Base-by-base conservation (phyloP, 768 basidiomycete genomes). In the Tulasnella sp. region DNA sequence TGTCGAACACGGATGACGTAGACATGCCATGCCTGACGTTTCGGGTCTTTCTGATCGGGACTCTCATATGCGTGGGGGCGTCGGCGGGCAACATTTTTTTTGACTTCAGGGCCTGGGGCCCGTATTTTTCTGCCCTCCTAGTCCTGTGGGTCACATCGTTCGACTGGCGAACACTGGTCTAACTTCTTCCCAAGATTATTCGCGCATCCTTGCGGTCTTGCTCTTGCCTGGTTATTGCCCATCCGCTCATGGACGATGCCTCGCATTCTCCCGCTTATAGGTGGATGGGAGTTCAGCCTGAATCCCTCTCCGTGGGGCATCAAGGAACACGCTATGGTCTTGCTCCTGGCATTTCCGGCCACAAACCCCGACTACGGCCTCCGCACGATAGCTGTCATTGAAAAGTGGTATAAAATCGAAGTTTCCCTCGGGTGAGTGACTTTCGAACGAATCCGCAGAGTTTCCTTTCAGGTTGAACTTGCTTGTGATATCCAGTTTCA, bases 271-370 rank as follows among this genome's bases (percentile, higher is more conserved):
- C 67, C 67, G 19, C 19, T 69, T 6, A 79, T 87, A 0, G 86
- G 84, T 2, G 82, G 87, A 2, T 66, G 83, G 41, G 87, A 88
- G n/a, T n/a, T n/a, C n/a, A n/a, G n/a, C n/a, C n/a, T n/a, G n/a
- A n/a, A n/a, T n/a, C n/a, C n/a, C n/a, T 74, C 88, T 94, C 78
- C 94, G n/a, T 96, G 94, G 92, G 95, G 94, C 78, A 94, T 96
- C 83, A 96, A 96, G 80, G 94, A 97, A 77, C 94, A 96, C 76
- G 90, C 90, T 8, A 82, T 94, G n/a, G 90, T 96, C 40, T 91
- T 85, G 78, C 94, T 97, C 79, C 96, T 97, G 94, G 89, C 92
- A 12, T 95, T 95, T 79, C 78, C 81, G 1, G 74, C 80, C 16
- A 78, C 82, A 32, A 73, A 69, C 0, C 80, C 81, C 0, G 79